Evolutionary conservation across 257 asterid species (phyloP), one percentile per base, ranked within the genome.

Genomic region (Solanum chmielewskii): DNA sequence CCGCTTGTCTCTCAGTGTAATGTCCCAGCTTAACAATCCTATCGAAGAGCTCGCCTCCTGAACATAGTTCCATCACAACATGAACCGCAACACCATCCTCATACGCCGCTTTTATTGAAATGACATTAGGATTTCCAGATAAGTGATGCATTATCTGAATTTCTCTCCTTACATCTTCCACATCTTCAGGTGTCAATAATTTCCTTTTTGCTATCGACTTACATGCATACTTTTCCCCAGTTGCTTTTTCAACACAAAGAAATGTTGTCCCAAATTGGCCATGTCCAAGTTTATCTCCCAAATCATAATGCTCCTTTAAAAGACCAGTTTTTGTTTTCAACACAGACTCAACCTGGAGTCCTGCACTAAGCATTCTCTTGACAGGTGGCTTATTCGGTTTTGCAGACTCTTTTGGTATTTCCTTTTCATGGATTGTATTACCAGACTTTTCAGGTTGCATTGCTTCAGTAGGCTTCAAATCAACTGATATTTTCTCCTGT

Each of bases 121-220:
- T 90, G 56, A 92, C 89, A 82, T 92, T 92, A 13, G 91, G 92
- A 71, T 92, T 92, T 21, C 92, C 94, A 29, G 92, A 90, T 69
- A 92, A 33, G 86, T 92, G 94, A 87, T 92, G 94, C 94, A 92
- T 87, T 88, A 92, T 92, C 92, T 92, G 92, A 25, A 92, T 92
- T 35, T 92, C 94, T 89, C 92, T 92, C 89, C 94, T 88, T 42
- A 92, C 94, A 89, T 90, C 94, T 82, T 92, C 94, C 41, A 92
- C 94, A 83, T 92, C 94, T 66, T 92, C 94, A 89, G 90, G 88
- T 8, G 91, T 92, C 33, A 87, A 85, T 52, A 92, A 75, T 86
- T 92, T 92, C 88, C 94, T 90, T 89, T 92, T 92, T 66, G 92
- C 91, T 47, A 92, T 92, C 6, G 94, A 89, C 89, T 92, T 92